Base-by-base conservation (phyloP, 768 basidiomycete genomes). In the Mycena sanguinolenta region DNA sequence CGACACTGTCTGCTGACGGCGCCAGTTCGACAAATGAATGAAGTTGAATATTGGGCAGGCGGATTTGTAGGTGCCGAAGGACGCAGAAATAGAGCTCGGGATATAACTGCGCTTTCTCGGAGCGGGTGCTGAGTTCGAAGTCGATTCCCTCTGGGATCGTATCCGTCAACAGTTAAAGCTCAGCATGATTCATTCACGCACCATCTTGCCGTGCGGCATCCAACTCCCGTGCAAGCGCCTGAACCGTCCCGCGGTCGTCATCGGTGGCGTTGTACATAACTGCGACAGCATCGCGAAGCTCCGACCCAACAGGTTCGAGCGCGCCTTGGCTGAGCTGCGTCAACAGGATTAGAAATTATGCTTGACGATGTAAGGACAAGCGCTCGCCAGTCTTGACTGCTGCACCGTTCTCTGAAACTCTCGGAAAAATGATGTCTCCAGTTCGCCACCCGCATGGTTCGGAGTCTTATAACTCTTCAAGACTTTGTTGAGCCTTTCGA, bases 401-500 rank as follows among this genome's bases (percentile, higher is more conserved):
- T 69, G 70, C 1, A 75, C 69, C 19, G 73, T 72, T 5, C 75
- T 67, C 32, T 77, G 73, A 58, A 79, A 79, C 50, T 77, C 79
- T 0, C 75, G 69, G 39, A 81, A 75, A 66, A 80, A 75, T 0
- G 77, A 73, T 0, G 69, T 60, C 63, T 82, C 78, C 0, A 83
- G 70, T 54, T 81, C 79, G 0, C 80, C 81, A 0, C 77, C 74
- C 5, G 39, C 69, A 42, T 80, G 81, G 50, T 82, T 82, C 44
- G 76, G 79, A 0, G 80, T 81, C n/a, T n/a, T n/a, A n/a, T n/a
- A n/a, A n/a, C n/a, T n/a, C n/a, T n/a, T n/a, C n/a, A n/a, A n/a
- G n/a, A 82, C 75, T 34, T 80, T 81, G 67, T 84, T 84, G 2
- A 83, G 65, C 0, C 77, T 66, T 53, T 83, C 83, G 25, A 79